Base-by-base conservation (phyloP, 441 rosid genomes). In the Oxalis stricta region DNA sequence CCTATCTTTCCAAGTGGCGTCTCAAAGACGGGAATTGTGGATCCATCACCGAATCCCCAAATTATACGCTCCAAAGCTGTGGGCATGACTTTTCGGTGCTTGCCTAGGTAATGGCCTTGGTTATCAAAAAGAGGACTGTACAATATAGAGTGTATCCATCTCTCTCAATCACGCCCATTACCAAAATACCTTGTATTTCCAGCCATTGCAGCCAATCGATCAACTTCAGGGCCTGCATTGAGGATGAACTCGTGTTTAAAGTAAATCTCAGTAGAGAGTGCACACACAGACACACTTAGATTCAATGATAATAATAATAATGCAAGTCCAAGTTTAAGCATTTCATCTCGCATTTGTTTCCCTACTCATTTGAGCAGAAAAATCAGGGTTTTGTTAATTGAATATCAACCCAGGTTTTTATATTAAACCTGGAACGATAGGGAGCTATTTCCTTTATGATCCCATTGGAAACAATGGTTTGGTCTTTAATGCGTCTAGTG, bases 31-130 rank as follows among this genome's bases (percentile, higher is more conserved):
- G 92, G 89, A 46, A 89, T 73, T 1, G 89, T 89, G 0, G 92
- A 89, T 38, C 94, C 95, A 65, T 85, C 98, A 33, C 95, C 94
- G 14, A 82, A 84, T 18, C 98, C 98, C 98, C 95, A 89, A 14
- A 89, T 72, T 28, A 80, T 68, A 36, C 89, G 94, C 66, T 89
- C 98, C 16, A 80, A 53, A 30, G 78, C 88, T 0, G 94, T 89
- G 38, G 95, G 97, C 95, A 84, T 82, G 63, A 85, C 38, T 62
- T 89, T 89, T 14, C 97, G 44, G 36, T 89, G 97, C 76, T 89
- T 89, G 29, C 88, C 94, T 32, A 89, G 65, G 73, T 72, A 84
- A 60, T 28, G 69, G 43, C 95, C 94, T 56, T 74, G 88, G 32
- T 81, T 54, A 58, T 82, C 91, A 52, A 89, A 70, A 84, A 84